Evolutionary conservation across 2,329 filamentous ascomycete genomes (phyloP).

Genomic region (Alternaria triticimaculans): DNA sequence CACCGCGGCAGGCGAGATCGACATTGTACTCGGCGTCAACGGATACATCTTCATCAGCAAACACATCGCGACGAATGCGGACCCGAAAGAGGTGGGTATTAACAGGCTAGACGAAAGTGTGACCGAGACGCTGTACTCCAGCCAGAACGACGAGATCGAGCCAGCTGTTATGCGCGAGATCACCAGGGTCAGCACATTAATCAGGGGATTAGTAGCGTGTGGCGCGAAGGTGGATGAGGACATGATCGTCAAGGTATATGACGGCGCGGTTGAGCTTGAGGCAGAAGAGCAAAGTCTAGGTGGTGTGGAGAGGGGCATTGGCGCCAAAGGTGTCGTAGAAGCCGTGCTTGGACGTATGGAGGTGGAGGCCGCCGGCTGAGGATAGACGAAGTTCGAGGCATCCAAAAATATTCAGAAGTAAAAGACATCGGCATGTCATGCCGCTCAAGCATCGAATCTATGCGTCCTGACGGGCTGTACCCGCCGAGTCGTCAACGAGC

Average conservation of each 20-base stretch:
- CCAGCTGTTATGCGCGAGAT: slow-evolving; percentile 85
- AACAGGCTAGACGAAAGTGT: slow-evolving; percentile 89
- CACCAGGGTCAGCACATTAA: slow-evolving; percentile 78
- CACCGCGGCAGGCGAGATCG: slow-evolving; percentile 71
- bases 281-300: slow-evolving; percentile 66
- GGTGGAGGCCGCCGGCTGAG: slow-evolving; percentile 32
- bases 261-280: slow-evolving; percentile 78
- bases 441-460: not conserved
- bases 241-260: slow-evolving; percentile 81
- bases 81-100: slow-evolving; percentile 67
- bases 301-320: slow-evolving; percentile 43
- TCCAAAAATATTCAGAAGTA: not conserved
- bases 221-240: slow-evolving; percentile 89
- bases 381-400: not conserved
- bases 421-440: not conserved
- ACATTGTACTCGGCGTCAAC: slow-evolving; percentile 91
- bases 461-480: not conserved
- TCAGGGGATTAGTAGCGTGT: slow-evolving; percentile 81
- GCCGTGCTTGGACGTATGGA: slow-evolving; percentile 38
- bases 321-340: slow-evolving; percentile 42
- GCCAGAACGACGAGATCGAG: slow-evolving; percentile 87
- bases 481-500: not conserved
- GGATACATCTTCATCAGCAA: slow-evolving; percentile 96
- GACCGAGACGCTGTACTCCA: slow-evolving; percentile 86
- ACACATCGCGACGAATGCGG: slow-evolving; percentile 68